Evolutionary conservation across 192 early-diverging fungal genomes (phyloP).

Genomic region (Rhizoclosmatium globosum): DNA sequence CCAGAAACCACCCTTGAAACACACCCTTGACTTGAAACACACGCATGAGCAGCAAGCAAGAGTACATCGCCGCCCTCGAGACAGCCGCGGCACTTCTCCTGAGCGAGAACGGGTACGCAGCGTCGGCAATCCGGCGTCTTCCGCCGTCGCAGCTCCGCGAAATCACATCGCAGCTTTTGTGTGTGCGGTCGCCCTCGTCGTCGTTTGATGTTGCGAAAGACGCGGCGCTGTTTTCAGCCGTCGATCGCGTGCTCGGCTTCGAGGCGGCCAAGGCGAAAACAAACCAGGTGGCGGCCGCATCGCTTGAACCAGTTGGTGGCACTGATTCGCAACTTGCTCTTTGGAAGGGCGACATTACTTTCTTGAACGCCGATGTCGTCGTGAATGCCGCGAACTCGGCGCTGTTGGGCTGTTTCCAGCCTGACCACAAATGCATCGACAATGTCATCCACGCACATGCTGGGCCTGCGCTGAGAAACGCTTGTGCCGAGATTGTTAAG

Average conservation of each 20-base stretch:
- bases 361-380: constrained; percentile 78
- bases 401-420: constrained; percentile 71
- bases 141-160: not conserved
- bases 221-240: not conserved
- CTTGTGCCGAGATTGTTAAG: constrained; percentile 80
- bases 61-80: not conserved
- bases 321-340: constrained; percentile 20
- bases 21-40: no score
- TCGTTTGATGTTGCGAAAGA: not conserved
- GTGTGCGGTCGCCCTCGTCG: not conserved
- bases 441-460: constrained; percentile 93
- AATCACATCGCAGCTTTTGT: not conserved
- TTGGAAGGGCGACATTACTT: constrained; percentile 78
- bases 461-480: constrained; percentile 72
- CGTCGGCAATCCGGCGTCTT: not conserved
- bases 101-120: not conserved
- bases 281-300: not conserved
- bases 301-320: not conserved
- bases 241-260: not conserved
- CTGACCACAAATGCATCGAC: constrained; percentile 68
- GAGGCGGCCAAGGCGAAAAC: not conserved
- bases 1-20: no score
- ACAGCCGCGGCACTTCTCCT: not conserved
- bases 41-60: no score
- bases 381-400: constrained; percentile 89